Conservation (phyloP, 2,329 filamentous ascomycete species). For the Bipolaris zeicola region DNA sequence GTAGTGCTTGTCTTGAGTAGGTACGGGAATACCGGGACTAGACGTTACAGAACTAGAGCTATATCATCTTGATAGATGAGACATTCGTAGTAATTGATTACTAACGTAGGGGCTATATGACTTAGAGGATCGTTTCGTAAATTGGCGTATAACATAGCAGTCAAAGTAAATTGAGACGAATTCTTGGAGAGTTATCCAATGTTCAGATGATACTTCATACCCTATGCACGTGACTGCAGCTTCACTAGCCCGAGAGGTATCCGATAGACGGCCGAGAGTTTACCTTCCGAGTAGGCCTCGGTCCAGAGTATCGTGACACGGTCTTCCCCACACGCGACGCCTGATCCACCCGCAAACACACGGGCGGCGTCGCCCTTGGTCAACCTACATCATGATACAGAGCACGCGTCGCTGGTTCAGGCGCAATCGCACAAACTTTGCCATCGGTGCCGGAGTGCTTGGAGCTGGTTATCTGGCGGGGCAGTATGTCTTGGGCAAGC, state of each 20-base stretch:
- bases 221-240: no score
- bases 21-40: not conserved
- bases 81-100: not conserved
- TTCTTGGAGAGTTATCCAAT: no score
- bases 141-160: no score
- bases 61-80: not conserved
- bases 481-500: conserved; percentile 89
- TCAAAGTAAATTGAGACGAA: no score
- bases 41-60: not conserved
- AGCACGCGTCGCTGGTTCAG: conserved; percentile 88
- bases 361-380: conserved; percentile 6
- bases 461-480: conserved; percentile 90
- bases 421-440: conserved; percentile 88
- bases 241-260: no score
- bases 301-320: not conserved
- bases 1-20: not conserved
- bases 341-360: conserved; percentile 12
- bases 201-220: no score
- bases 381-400: conserved; percentile 59
- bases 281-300: no score
- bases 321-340: conserved; percentile 22
- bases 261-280: no score
- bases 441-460: conserved; percentile 83
- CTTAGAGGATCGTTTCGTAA: no score
- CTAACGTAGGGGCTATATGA: not conserved